Percentiles rank a stretch among this genome's conserved stretches.
Conservation (phyloP, 192 early-diverging fungal species). For the Backusella psychrophila region DNA sequence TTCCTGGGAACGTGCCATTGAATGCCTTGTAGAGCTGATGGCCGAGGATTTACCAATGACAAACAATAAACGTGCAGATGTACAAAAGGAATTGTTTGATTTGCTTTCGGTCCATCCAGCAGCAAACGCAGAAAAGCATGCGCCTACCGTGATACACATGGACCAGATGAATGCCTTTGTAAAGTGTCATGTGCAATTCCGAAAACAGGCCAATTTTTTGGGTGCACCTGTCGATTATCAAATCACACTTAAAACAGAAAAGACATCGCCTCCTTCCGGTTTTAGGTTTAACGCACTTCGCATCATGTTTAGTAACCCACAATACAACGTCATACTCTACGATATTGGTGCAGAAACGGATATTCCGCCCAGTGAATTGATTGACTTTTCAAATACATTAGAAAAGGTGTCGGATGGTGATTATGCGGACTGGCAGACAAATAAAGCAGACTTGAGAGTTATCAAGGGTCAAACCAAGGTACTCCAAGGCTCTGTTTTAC, state of each 20-base stretch:
- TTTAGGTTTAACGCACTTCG: constrained; percentile 48
- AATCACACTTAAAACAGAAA: constrained; percentile 44
- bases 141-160: constrained; percentile 49
- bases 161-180: constrained; percentile 63
- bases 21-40: constrained; percentile 72
- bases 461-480: constrained; percentile 49
- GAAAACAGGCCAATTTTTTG: constrained; percentile 51
- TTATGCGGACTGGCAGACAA: constrained; percentile 34
- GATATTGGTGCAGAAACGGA: constrained; percentile 17
- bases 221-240: constrained; percentile 58
- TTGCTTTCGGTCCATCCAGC: constrained; percentile 25
- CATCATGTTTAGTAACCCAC: constrained; percentile 56
- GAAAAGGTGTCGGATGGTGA: constrained; percentile 6
- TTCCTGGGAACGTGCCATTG: constrained; percentile 57
- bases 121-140: constrained; percentile 24
- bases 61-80: constrained; percentile 23
- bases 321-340: constrained; percentile 50
- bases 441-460: constrained; percentile 48
- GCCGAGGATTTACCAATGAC: constrained; percentile 36
- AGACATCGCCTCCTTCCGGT: constrained; percentile 43
- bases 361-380: constrained; percentile 5
- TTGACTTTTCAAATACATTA: constrained; percentile 25
- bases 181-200: constrained; percentile 47
- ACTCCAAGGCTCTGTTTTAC: constrained; percentile 54
- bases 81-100: constrained; percentile 42